phyloP scores from a whole-genome alignment of 2,329 filamentous ascomycete species.

The Fusarium brachygibbosum region DNA sequence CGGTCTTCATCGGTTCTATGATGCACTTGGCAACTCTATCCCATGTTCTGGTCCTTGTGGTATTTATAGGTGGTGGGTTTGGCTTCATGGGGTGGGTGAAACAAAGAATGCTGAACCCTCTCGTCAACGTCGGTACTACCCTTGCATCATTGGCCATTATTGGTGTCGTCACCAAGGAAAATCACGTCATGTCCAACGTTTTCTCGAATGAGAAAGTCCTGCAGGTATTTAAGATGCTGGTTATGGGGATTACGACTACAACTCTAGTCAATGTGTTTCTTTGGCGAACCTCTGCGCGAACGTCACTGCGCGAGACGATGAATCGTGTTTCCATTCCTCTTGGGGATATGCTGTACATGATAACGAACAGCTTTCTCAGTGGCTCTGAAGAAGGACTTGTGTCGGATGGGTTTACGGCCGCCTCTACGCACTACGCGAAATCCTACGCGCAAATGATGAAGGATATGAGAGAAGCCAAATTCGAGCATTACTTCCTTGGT shows the following conservation, averaged over 20 bases:
- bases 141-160: conserved; percentile 90
- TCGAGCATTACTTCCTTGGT: conserved; percentile 87
- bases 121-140: conserved; percentile 88
- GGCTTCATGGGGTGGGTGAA: conserved; percentile 92
- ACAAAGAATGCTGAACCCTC: conserved; percentile 79
- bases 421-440: conserved; percentile 73
- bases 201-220: conserved; percentile 86
- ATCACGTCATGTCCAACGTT: conserved; percentile 84
- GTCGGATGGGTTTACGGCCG: conserved; percentile 73
- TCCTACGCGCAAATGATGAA: conserved; percentile 79
- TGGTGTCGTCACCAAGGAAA: conserved; percentile 90
- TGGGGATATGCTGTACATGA: conserved; percentile 83
- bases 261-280: conserved; percentile 80
- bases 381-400: conserved; percentile 83
- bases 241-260: conserved; percentile 79
- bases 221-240: conserved; percentile 85
- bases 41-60: conserved; percentile 81
- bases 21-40: conserved; percentile 77
- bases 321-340: conserved; percentile 79
- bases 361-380: conserved; percentile 84
- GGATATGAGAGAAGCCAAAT: conserved; percentile 86
- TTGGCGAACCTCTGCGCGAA: conserved; percentile 82
- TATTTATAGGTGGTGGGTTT: conserved; percentile 88
- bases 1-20: conserved; percentile 79
- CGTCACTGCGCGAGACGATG: conserved; percentile 78